Base-by-base conservation (phyloP, 805 yeast species). In the Suhomyces faveliae region DNA sequence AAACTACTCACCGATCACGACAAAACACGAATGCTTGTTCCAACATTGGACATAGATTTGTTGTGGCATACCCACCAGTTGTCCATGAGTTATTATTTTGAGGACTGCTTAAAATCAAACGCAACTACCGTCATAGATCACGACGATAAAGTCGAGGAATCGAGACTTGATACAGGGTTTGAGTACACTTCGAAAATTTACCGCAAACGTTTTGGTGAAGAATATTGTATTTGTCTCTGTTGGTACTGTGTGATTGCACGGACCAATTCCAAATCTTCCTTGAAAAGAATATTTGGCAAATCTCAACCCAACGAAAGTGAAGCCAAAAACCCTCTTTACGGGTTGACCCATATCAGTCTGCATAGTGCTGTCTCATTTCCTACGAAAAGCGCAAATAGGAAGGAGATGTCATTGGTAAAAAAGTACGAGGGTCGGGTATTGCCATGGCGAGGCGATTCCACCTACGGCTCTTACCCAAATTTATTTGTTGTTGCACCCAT, bases 21-120 rank as follows among this genome's bases (percentile, higher is more conserved):
- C 21, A 19, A 35, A 1, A 37, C 25, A 15, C 23, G 35, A 11
- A 51, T 45, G 45, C 35, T 55, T 11, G 61, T 61, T 1, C 66
- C 68, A 0, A 61, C 65, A 3, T 47, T 63, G 35, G 66, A 63
- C 33, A 61, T 63, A 21, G 66, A 62, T 35, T 50, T 63, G 40
- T 38, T 61, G 3, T 63, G 68, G 68, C 64, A 58, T 35, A 63
- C 68, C 2, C 65, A 63, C 43, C 63, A 59, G 37, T 49, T 63
- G 11, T 35, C 52, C 12, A 45, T 50, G 46, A 40, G 38, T 41
- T 40, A 46, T 23, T 61, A 62, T 43, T 51, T 55, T 35, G 20
- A 33, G 10, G 50, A 49, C 20, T 52, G 59, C 39, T 33, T 29
- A 12, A 15, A 11, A 0, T 20, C 50, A 5, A 49, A 35, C 10